Percentiles rank a stretch among this genome's conserved stretches.
Conservation (phyloP, 2,329 filamentous ascomycete genomes). For the Penicillium polonicum region DNA sequence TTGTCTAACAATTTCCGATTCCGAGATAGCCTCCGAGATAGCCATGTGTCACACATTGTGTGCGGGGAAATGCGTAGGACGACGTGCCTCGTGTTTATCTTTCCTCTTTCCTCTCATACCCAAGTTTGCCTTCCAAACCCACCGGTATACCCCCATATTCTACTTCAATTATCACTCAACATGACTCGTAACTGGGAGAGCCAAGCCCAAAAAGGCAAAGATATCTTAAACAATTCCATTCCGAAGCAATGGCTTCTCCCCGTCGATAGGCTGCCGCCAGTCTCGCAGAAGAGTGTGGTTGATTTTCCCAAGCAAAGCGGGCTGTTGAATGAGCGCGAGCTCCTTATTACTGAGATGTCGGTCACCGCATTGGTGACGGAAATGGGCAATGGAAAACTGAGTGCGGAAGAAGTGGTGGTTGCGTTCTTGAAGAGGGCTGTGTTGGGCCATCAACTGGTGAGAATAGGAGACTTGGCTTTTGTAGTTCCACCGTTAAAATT, state of each 20-base stretch:
- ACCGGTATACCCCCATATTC: not conserved
- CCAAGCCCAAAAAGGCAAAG: constrained; percentile 34
- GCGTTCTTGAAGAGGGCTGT: constrained; percentile 37
- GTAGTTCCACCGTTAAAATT: not conserved
- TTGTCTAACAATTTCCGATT: not conserved
- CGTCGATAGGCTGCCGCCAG: constrained; percentile 27
- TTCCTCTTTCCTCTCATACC: not conserved
- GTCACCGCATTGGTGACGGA: constrained; percentile 29
- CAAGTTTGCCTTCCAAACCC: not conserved
- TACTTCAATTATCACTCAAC: not conserved
- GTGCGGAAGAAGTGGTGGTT: constrained; percentile 33
- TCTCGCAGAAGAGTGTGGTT: constrained; percentile 30
- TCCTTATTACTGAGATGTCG: constrained; percentile 52
- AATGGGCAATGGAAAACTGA: constrained; percentile 30
- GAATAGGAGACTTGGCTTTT: not conserved
- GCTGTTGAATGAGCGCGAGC: constrained; percentile 49
- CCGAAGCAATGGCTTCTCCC: constrained; percentile 38
- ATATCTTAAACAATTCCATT: constrained; percentile 36
- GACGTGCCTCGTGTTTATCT: not conserved
- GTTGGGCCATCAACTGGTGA: constrained; percentile 36
- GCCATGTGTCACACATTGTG: not conserved
- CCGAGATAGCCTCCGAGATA: constrained; percentile 2
- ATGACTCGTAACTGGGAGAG: constrained; percentile 33
- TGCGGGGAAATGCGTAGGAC: constrained; percentile 3
- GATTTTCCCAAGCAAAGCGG: constrained; percentile 45